Percentiles rank a stretch among this genome's conserved stretches.
phyloP scores from a whole-genome alignment of 495 filamentous ascomycete species.

The Haplographium delicatum region DNA sequence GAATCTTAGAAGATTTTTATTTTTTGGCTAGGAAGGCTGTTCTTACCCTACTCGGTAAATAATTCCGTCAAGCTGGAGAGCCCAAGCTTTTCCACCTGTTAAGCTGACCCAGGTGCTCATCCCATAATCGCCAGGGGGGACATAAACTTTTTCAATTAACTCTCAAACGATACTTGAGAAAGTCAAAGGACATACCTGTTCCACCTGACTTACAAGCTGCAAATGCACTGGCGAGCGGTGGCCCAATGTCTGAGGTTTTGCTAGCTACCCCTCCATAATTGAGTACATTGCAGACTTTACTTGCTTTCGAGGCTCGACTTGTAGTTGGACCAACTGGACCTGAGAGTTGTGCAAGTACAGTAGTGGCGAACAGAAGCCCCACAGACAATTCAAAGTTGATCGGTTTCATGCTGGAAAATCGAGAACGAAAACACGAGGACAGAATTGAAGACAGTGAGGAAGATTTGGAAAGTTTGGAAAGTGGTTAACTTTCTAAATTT shows the following conservation, averaged over 20 bases:
- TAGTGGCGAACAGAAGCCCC: constrained; percentile 1
- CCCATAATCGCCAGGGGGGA: constrained; percentile 39
- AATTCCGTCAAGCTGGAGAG: constrained; percentile 43
- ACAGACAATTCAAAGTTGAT: not conserved
- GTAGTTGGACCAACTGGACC: constrained; percentile 42
- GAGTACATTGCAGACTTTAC: constrained; percentile 38
- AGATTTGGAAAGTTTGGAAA: not conserved
- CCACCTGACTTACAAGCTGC: constrained; percentile 35
- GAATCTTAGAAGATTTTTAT: no score
- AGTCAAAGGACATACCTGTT: constrained; percentile 13
- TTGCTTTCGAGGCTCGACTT: constrained; percentile 27
- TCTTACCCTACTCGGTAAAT: constrained; percentile 27
- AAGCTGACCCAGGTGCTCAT: constrained; percentile 24
- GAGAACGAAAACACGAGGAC: not conserved
- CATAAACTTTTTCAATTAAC: constrained; percentile 29
- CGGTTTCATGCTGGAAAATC: constrained; percentile 4
- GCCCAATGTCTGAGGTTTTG: constrained; percentile 41
- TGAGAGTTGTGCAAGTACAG: constrained; percentile 33
- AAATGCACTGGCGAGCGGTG: constrained; percentile 42
- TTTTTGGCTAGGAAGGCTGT: no score
- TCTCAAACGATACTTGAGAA: not conserved
- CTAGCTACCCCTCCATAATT: constrained; percentile 46
- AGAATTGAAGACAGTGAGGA: not conserved
- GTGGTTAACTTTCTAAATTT: not conserved
- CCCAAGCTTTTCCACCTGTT: constrained; percentile 32